Base-by-base conservation (phyloP, 225 moss, liverwort and hornwort genomes). In the Straminergon stramineum region DNA sequence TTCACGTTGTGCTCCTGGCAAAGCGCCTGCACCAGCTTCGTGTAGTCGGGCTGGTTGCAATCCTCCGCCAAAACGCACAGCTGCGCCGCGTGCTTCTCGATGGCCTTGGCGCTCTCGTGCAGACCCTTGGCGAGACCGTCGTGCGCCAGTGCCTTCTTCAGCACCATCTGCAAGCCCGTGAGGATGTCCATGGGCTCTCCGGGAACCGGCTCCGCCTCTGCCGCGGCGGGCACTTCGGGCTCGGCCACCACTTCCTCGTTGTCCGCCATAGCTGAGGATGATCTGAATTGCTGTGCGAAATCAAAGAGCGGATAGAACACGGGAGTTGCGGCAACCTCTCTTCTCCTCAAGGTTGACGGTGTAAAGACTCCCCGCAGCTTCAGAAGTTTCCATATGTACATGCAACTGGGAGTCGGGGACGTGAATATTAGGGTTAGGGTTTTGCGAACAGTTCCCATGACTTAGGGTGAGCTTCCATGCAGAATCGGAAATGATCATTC, bases 171-270 rank as follows among this genome's bases (percentile, higher is more conserved):
- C 63, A 94, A 10, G 0, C 92, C 92, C 11, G 92, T 94, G 11
- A 94, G 87, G 84, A 94, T 94, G 94, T 94, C 94, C 94, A 94
- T 94, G 67, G 94, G 94, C 92, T 94, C 94, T 8, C 94, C 94
- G 6, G 90, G 94, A 24, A 48, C 94, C 5, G 90, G 92, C 90
- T 92, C 94, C 0, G 90, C 90, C 71, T 92, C 92, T 11, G 81
- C 90, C 65, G 51, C 83, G 12, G 89, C 86, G 12, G 88, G 69
- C 75, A 31, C 83, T 17, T 89, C 92, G 41, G 76, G 82, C 11
- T 94, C 94, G 6, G 71, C 90, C 58, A 82, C 48, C 24, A 92
- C 87, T 41, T 94, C 92, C 68, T 94, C 93, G 66, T 89, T 86
- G 71, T 94, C 92, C 11, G 91, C 92, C 94, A 94, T 93, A 22